phyloP scores from a whole-genome alignment of 805 yeast species.

The Grigorovia yakushimaensis region DNA sequence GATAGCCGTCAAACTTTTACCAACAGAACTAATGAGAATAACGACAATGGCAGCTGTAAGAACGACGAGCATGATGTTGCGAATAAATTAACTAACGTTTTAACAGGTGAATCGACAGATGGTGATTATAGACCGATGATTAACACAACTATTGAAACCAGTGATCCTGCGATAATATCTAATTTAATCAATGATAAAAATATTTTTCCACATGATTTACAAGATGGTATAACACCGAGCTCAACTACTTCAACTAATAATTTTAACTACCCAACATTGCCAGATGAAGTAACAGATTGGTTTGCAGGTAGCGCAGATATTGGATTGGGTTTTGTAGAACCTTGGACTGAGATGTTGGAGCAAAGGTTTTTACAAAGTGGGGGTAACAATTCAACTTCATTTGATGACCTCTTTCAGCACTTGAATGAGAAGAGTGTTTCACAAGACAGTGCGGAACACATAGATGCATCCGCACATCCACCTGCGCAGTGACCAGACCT shows the following conservation, averaged over 20 bases:
- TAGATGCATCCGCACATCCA: not conserved
- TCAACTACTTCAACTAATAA: not conserved
- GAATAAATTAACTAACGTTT: not conserved
- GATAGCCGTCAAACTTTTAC: not conserved
- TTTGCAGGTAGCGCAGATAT: conserved; percentile 39
- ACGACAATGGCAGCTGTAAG: not conserved
- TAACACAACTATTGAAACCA: not conserved
- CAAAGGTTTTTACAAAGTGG: conserved; percentile 39
- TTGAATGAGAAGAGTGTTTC: not conserved
- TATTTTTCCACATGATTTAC: not conserved
- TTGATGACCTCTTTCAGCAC: not conserved
- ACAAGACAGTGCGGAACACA: not conserved
- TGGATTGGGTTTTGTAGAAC: conserved; percentile 56
- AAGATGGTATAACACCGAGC: not conserved
- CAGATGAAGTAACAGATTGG: conserved; percentile 38
- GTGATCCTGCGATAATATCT: not conserved
- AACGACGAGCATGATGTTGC: no score
- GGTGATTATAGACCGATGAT: not conserved
- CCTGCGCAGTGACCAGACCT: not conserved
- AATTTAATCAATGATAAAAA: not conserved
- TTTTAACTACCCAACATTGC: conserved; percentile 5
- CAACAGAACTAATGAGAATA: not conserved
- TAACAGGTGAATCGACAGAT: not conserved
- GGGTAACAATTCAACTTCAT: conserved; percentile 12
- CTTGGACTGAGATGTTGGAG: conserved; percentile 74